phyloP scores from a whole-genome alignment of 192 early-diverging fungal genomes.

The Entomortierella parvispora region DNA sequence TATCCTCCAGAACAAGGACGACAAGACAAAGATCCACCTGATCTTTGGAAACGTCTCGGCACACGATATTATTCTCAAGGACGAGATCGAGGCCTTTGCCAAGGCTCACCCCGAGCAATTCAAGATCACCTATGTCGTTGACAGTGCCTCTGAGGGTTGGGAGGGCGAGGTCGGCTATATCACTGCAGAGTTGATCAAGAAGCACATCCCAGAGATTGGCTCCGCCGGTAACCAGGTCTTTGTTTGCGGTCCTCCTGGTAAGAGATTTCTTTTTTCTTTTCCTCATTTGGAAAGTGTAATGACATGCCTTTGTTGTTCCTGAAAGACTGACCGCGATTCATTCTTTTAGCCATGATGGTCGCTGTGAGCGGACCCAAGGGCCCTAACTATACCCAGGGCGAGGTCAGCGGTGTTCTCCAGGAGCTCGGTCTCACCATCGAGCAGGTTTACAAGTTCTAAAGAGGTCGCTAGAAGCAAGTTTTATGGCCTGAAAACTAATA shows the following conservation, averaged over 20 bases:
- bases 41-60: constrained; percentile 74
- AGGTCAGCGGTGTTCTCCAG: constrained; percentile 80
- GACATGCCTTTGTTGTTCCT: not conserved
- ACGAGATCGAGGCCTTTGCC: constrained; percentile 66
- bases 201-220: constrained; percentile 70
- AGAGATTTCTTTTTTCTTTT: constrained; percentile 2
- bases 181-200: constrained; percentile 72
- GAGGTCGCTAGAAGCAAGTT: too few species aligned
- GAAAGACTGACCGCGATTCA: not conserved
- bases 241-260: constrained; percentile 31
- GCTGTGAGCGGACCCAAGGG: constrained; percentile 81
- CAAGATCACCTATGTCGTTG: constrained; percentile 69
- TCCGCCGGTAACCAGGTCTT: constrained; percentile 57
- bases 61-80: constrained; percentile 70
- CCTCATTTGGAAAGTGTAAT: not conserved
- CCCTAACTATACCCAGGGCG: constrained; percentile 81
- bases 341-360: constrained; percentile 65
- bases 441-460: constrained; percentile 85
- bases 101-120: constrained; percentile 67
- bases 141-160: constrained; percentile 70
- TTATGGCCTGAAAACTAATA: too few species aligned
- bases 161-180: constrained; percentile 76
- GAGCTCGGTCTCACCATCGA: constrained; percentile 71
- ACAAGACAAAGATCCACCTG: constrained; percentile 73
- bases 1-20: constrained; percentile 64